Percentiles rank a stretch among this genome's conserved stretches.
phyloP scores from a whole-genome alignment of 441 rosid genomes.

The Gossypium lobatum region DNA sequence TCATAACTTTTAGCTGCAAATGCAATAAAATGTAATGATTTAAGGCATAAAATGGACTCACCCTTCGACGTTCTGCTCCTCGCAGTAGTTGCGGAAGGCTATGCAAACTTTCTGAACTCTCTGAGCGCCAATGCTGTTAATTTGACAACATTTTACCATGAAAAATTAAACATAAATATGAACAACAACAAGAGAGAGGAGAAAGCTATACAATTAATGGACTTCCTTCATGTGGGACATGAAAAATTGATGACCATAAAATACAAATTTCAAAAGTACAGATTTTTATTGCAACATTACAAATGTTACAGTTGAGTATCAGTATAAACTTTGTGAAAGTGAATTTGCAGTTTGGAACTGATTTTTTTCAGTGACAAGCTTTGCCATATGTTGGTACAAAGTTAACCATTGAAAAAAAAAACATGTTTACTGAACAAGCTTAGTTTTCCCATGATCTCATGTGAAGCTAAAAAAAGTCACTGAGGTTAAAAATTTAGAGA shows the following conservation, averaged over 20 bases:
- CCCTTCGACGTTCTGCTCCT: conserved; percentile 53
- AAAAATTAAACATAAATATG: neutral
- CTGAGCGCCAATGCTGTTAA: conserved; percentile 60
- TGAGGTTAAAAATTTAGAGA: neutral
- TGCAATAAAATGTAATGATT: neutral
- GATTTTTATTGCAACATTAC: neutral
- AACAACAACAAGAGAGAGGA: neutral
- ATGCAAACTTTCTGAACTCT: conserved; percentile 58
- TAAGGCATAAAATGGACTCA: conserved; percentile 19
- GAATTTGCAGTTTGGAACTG: neutral
- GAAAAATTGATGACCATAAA: neutral
- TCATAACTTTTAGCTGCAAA: neutral
- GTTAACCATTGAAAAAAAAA: neutral
- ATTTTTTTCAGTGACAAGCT: neutral
- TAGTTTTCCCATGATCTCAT: neutral
- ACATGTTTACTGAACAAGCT: neutral
- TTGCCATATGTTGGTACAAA: neutral
- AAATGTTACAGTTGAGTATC: neutral
- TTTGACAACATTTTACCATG: conserved; percentile 10
- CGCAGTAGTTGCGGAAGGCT: conserved; percentile 46
- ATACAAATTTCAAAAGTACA: neutral
- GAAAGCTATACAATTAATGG: neutral
- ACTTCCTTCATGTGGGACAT: neutral
- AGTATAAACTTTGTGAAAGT: neutral
- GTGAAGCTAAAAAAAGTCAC: neutral